Evolutionary conservation across 2,329 filamentous ascomycete genomes (phyloP).

Genomic region (Alternaria sp.): DNA sequence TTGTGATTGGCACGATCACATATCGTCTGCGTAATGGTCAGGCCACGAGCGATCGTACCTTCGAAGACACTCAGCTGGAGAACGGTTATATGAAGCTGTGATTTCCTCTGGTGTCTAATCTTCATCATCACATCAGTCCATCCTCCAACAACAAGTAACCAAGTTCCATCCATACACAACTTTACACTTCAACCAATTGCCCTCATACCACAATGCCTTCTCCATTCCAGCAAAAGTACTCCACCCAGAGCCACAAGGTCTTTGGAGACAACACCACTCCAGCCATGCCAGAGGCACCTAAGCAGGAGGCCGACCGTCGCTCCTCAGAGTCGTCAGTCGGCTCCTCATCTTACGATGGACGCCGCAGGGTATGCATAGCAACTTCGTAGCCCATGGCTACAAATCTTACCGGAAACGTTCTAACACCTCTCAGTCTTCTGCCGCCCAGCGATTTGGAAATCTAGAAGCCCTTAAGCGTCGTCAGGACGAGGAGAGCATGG

Average conservation of each 20-base stretch:
- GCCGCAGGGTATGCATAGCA: slow-evolving; percentile 37
- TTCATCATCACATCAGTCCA: not conserved
- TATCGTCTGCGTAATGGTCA: slow-evolving; percentile 43
- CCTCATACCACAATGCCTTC: slow-evolving; percentile 40
- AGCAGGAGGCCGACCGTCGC: slow-evolving; percentile 43
- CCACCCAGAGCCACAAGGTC: slow-evolving; percentile 43
- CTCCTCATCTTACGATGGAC: slow-evolving; percentile 34
- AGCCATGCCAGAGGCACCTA: slow-evolving; percentile 45
- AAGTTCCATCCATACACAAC: no score
- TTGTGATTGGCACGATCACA: slow-evolving; percentile 48
- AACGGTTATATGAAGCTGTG: slow-evolving; percentile 24
- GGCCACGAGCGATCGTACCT: slow-evolving; percentile 34
- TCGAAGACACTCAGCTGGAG: slow-evolving; percentile 25
- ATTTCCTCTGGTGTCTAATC: slow-evolving; percentile 1
- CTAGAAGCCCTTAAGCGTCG: slow-evolving; percentile 47
- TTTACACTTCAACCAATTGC: not conserved
- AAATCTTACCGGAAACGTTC: not conserved
- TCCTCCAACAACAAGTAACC: not conserved
- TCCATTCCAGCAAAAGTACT: slow-evolving; percentile 51
- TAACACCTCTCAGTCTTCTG: slow-evolving; percentile 37
- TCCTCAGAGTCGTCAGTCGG: slow-evolving; percentile 41
- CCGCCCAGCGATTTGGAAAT: slow-evolving; percentile 38
- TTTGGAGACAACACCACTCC: slow-evolving; percentile 40
- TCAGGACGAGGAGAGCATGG: slow-evolving; percentile 35
- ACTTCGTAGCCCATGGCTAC: not conserved